These are phyloP conservation scores for Aristolochia californica DNA, from an alignment of 164 flowering plant genomes.

Conservation along the genomic window DNA sequence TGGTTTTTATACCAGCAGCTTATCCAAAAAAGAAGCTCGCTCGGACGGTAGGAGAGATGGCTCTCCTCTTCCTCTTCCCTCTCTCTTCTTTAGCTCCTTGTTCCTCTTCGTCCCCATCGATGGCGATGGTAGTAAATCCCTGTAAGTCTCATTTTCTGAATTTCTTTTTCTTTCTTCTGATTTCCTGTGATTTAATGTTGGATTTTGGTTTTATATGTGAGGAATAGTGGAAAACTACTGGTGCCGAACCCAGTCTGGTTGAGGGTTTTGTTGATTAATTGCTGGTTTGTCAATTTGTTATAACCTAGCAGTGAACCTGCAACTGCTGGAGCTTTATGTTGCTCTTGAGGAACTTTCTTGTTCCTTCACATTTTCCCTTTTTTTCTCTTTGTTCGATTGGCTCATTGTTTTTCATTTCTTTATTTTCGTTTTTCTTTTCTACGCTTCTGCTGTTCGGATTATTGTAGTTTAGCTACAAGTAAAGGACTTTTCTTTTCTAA, in stretches of 20 bases:
- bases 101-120: slow-evolving; percentile 9
- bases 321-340: slow-evolving; percentile 3
- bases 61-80: slow-evolving; percentile 11
- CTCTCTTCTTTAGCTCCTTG: slow-evolving; percentile 3
- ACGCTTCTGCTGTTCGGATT: too few species aligned
- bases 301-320: background rate
- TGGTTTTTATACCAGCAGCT: too few species aligned
- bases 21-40: too few species aligned
- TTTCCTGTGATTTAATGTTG: background rate
- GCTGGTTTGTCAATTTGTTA: background rate
- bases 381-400: too few species aligned
- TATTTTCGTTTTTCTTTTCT: too few species aligned
- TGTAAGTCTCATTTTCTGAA: slow-evolving; percentile 6
- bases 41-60: slow-evolving; percentile 12
- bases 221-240: background rate
- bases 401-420: too few species aligned
- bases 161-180: background rate
- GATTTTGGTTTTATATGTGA: background rate
- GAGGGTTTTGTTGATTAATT: background rate
- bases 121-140: slow-evolving; percentile 4
- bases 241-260: background rate
- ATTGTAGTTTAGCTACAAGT: too few species aligned
- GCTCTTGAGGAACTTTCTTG: background rate
- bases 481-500: too few species aligned
- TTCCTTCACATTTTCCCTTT: too few species aligned